These are phyloP conservation scores for Calvatia gigantea DNA, from an alignment of 768 basidiomycete species.

Conservation along the genomic window DNA sequence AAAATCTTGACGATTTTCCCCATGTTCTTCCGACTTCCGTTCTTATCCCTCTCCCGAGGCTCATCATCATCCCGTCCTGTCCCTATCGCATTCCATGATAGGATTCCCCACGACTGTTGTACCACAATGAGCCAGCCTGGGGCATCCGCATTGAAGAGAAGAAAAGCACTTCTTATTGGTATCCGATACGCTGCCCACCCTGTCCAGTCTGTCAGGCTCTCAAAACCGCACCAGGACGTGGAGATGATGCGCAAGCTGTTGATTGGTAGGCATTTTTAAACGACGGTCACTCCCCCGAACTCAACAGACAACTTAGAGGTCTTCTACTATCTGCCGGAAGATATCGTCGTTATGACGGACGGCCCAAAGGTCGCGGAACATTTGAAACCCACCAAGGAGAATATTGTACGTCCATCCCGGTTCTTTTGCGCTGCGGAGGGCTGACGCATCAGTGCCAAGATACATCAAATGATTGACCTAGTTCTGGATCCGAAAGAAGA, in stretches of 20 bases:
- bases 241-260: conserved; percentile 5
- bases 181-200: conserved; percentile 4
- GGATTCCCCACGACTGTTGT: neutral
- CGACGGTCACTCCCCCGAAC: neutral
- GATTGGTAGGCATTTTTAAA: conserved; percentile 5
- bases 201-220: neutral
- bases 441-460: neutral
- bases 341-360: conserved; percentile 1
- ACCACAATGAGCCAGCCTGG: neutral
- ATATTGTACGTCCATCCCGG: neutral
- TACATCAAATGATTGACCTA: neutral
- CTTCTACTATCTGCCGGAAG: neutral
- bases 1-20: no score
- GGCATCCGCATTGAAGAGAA: neutral
- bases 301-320: neutral
- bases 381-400: neutral
- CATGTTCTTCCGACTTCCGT: no score
- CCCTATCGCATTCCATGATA: neutral
- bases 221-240: conserved; percentile 6
- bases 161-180: conserved; percentile 16
- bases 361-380: neutral
- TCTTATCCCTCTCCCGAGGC: no score
- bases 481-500: neutral
- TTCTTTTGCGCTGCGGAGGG: neutral
- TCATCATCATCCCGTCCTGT: neutral